phyloP scores from a whole-genome alignment of 306 rosid genomes.

The Spatholobus suberectus region DNA sequence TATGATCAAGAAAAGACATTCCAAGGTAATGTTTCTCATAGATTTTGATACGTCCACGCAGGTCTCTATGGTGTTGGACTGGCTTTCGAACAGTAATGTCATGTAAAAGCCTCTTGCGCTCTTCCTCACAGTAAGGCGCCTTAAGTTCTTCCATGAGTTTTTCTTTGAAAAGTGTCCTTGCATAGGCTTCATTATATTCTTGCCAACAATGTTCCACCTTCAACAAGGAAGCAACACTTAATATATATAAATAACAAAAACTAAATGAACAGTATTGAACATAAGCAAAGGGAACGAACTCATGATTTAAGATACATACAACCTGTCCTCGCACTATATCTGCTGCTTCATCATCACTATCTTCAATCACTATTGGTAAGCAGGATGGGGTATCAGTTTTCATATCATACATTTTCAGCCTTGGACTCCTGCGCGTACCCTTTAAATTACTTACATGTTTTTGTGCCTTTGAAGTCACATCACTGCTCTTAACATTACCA shows the following conservation, averaged over 20 bases:
- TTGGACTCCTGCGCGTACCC: not conserved
- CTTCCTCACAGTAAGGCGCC: slow-evolving; percentile 48
- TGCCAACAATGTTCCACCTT: slow-evolving; percentile 30
- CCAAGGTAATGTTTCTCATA: slow-evolving; percentile 25
- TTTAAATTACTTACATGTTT: not conserved
- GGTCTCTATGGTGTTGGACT: slow-evolving; percentile 35
- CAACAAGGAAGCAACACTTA: slow-evolving; percentile 30
- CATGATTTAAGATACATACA: slow-evolving; percentile 17
- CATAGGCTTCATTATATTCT: not conserved
- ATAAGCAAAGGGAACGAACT: not conserved
- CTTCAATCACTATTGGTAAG: slow-evolving; percentile 2
- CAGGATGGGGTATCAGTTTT: not conserved
- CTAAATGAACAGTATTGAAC: not conserved
- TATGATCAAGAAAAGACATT: slow-evolving; percentile 39
- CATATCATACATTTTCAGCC: not conserved
- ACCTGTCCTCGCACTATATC: not conserved
- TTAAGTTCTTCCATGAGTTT: slow-evolving; percentile 39
- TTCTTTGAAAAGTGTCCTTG: slow-evolving; percentile 22
- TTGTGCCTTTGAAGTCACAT: not conserved
- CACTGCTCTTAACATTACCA: not conserved
- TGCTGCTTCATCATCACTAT: slow-evolving; percentile 21
- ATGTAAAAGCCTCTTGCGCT: slow-evolving; percentile 27
- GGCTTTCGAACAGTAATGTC: slow-evolving; percentile 35
- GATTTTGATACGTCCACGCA: slow-evolving; percentile 36
- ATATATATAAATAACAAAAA: not conserved